These are phyloP conservation scores for Fusarium sp. DNA, from an alignment of 2,329 filamentous ascomycete species.

Conservation along the genomic window DNA sequence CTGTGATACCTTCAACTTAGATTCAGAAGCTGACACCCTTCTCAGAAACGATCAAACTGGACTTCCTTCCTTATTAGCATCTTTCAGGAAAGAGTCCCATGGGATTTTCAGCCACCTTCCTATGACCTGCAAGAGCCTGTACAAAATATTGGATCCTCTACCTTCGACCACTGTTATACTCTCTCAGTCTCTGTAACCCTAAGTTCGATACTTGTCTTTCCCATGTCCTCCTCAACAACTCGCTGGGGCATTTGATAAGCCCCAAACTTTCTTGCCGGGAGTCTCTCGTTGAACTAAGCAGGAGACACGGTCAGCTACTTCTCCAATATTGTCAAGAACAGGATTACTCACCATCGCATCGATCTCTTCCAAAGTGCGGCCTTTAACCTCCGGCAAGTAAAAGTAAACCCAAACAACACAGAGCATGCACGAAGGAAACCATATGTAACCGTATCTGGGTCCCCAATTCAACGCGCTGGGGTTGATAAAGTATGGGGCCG, in stretches of 20 bases:
- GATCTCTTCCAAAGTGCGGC: slow-evolving; percentile 41
- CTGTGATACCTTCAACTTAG: no score
- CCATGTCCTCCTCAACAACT: background rate
- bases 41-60: no score
- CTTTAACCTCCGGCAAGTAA: slow-evolving; percentile 39
- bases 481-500: slow-evolving; percentile 44
- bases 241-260: slow-evolving; percentile 8
- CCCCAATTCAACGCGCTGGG: slow-evolving; percentile 43
- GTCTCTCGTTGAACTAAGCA: slow-evolving; percentile 27
- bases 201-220: slow-evolving; percentile 28
- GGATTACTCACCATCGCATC: slow-evolving; percentile 32
- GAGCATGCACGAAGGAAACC: slow-evolving; percentile 43
- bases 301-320: background rate
- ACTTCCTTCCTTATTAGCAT: background rate
- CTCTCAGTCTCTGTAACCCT: slow-evolving; percentile 28
- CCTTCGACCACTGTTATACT: background rate
- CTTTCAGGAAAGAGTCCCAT: no score
- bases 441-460: slow-evolving; percentile 43
- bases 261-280: slow-evolving; percentile 37
- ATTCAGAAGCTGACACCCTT: no score
- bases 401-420: slow-evolving; percentile 41
- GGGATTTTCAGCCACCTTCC: no score
- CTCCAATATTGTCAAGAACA: accelerated
- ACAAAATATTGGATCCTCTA: accelerated
- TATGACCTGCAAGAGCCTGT: no score